Conservation (phyloP, 176 grass and related monocot genomes). For the Raddia guianensis region DNA sequence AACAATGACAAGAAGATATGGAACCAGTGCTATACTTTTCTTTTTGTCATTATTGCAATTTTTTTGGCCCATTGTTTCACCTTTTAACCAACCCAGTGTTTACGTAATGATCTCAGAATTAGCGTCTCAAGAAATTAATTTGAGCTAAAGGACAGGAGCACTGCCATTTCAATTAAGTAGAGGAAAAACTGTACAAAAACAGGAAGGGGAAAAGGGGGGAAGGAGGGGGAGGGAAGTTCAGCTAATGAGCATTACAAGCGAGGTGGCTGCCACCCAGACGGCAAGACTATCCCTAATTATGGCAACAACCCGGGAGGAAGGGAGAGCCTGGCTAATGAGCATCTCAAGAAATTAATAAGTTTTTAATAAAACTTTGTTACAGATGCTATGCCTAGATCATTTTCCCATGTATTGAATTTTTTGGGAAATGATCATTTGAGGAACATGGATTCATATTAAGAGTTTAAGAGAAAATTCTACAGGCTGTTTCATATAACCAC, state of each 20-base stretch:
- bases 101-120: neutral
- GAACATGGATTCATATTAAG: conserved; percentile 10
- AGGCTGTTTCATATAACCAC: conserved; percentile 7
- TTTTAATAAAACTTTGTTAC: neutral
- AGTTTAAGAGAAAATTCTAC: conserved; percentile 1
- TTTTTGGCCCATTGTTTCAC: conserved; percentile 7
- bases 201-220: too few relatives aligned
- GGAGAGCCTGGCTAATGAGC: too few relatives aligned
- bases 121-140: neutral
- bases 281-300: too few relatives aligned
- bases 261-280: too few relatives aligned
- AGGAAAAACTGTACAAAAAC: too few relatives aligned
- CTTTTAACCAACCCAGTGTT: neutral
- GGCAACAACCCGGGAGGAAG: too few relatives aligned
- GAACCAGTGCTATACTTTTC: neutral
- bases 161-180: too few relatives aligned
- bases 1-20: neutral
- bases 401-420: neutral
- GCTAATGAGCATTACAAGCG: too few relatives aligned
- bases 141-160: too few relatives aligned
- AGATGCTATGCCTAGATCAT: conserved; percentile 30
- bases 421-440: conserved; percentile 3
- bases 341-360: neutral
- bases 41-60: neutral
- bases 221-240: too few relatives aligned